Evolutionary conservation across 129 eudicot species (phyloP).

Genomic region (Flaveria bidentis): DNA sequence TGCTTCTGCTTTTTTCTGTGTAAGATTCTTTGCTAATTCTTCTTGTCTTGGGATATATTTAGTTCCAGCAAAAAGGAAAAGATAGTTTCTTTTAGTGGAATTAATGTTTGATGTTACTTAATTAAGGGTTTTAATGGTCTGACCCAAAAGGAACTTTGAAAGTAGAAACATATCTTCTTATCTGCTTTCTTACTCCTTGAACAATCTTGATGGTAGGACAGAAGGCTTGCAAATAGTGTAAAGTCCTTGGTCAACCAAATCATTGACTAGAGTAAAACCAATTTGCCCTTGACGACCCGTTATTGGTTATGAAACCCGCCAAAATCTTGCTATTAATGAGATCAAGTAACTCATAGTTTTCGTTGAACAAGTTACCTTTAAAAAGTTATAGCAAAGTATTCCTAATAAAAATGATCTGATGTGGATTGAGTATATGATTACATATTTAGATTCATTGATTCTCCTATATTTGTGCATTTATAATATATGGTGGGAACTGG

Average conservation of each 20-base stretch:
- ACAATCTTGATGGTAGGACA: slow-evolving; percentile 3
- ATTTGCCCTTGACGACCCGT: too few species aligned
- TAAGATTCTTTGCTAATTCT: slow-evolving; percentile 32
- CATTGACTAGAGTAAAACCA: background rate
- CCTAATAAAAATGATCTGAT: background rate
- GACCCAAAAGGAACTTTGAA: slow-evolving; percentile 29
- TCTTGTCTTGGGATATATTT: slow-evolving; percentile 34
- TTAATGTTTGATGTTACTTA: slow-evolving; percentile 17
- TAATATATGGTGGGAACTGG: too few species aligned
- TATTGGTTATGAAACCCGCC: too few species aligned
- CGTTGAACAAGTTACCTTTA: too few species aligned
- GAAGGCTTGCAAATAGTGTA: slow-evolving; percentile 11
- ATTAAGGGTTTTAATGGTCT: slow-evolving; percentile 8
- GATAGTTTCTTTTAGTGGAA: slow-evolving; percentile 18
- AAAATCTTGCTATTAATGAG: too few species aligned
- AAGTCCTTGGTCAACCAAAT: slow-evolving; percentile 16
- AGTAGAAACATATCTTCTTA: slow-evolving; percentile 24
- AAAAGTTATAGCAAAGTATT: background rate
- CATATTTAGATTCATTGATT: background rate
- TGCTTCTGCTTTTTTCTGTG: background rate
- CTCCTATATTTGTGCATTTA: background rate
- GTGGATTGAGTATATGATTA: background rate
- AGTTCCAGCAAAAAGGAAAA: slow-evolving; percentile 26
- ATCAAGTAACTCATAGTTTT: too few species aligned
- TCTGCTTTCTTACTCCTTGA: slow-evolving; percentile 21